Percentiles rank a stretch among this genome's conserved stretches.
phyloP scores from a whole-genome alignment of 495 filamentous ascomycete genomes.

The Ascobolus immersus region DNA sequence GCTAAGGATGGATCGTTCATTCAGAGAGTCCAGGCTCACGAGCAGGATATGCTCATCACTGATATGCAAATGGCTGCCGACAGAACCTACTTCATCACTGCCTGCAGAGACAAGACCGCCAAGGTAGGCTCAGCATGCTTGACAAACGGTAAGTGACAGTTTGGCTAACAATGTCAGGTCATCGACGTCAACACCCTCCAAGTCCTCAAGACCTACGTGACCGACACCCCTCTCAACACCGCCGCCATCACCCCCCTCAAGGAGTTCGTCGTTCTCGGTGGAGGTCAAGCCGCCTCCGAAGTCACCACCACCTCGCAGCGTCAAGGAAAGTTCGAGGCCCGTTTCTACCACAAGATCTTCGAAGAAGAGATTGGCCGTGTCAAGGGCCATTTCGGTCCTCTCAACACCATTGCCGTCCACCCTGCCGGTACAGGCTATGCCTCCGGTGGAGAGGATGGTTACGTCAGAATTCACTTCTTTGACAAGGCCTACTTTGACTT shows the following conservation, averaged over 20 bases:
- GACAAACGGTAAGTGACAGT: neutral
- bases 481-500: slow-evolving; percentile 97
- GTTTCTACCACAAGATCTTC: slow-evolving; percentile 98
- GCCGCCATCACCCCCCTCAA: slow-evolving; percentile 82
- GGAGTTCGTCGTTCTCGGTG: slow-evolving; percentile 88
- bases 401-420: slow-evolving; percentile 73
- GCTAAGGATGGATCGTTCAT: slow-evolving; percentile 69
- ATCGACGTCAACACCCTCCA: slow-evolving; percentile 60
- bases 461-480: slow-evolving; percentile 95
- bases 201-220: slow-evolving; percentile 67
- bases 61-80: slow-evolving; percentile 87
- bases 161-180: slow-evolving; percentile 26
- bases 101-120: slow-evolving; percentile 90
- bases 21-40: slow-evolving; percentile 55
- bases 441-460: slow-evolving; percentile 89
- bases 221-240: slow-evolving; percentile 93
- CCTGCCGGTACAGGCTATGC: slow-evolving; percentile 76
- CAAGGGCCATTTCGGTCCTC: slow-evolving; percentile 82
- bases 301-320: slow-evolving; percentile 84
- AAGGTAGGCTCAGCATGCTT: slow-evolving; percentile 31
- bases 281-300: slow-evolving; percentile 96
- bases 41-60: slow-evolving; percentile 57
- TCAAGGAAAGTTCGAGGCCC: slow-evolving; percentile 94
- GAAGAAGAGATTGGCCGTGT: slow-evolving; percentile 96
- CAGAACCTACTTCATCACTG: slow-evolving; percentile 90